Percentiles rank a stretch among this genome's conserved stretches.
Conservation (phyloP, 345 rosid genomes). For the Turritis glabra region DNA sequence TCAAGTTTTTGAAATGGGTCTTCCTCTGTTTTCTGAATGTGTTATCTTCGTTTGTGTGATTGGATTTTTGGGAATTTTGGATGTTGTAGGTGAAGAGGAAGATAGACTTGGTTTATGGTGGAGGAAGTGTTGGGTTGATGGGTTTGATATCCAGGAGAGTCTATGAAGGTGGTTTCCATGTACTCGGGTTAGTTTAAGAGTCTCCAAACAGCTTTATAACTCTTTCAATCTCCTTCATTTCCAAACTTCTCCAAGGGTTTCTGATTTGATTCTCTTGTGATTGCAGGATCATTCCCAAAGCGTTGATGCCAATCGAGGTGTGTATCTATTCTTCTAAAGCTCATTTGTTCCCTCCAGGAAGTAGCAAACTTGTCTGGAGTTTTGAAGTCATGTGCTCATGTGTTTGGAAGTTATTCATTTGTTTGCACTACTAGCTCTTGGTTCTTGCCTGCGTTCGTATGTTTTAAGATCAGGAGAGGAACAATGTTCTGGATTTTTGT, state of each 20-base stretch:
- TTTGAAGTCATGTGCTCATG: background rate
- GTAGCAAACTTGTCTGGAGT: background rate
- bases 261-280: constrained; percentile 32
- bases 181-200: constrained; percentile 70
- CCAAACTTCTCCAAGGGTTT: background rate
- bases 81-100: constrained; percentile 73
- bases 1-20: background rate
- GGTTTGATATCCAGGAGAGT: constrained; percentile 89
- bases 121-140: constrained; percentile 97
- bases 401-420: background rate
- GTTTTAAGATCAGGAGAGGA: background rate
- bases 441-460: background rate
- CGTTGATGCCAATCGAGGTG: constrained; percentile 96
- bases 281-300: constrained; percentile 92
- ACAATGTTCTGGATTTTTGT: background rate
- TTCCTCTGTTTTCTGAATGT: constrained; percentile 17
- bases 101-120: constrained; percentile 92
- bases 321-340: constrained; percentile 7
- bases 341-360: background rate
- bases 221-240: background rate
- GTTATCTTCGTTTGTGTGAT: background rate
- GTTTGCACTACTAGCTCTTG: background rate
- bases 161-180: constrained; percentile 83
- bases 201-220: background rate
- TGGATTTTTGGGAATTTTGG: constrained; percentile 18